Percentiles rank a stretch among this genome's conserved stretches.
phyloP scores from a whole-genome alignment of 257 asterid genomes.

The Lycium ferocissimum region DNA sequence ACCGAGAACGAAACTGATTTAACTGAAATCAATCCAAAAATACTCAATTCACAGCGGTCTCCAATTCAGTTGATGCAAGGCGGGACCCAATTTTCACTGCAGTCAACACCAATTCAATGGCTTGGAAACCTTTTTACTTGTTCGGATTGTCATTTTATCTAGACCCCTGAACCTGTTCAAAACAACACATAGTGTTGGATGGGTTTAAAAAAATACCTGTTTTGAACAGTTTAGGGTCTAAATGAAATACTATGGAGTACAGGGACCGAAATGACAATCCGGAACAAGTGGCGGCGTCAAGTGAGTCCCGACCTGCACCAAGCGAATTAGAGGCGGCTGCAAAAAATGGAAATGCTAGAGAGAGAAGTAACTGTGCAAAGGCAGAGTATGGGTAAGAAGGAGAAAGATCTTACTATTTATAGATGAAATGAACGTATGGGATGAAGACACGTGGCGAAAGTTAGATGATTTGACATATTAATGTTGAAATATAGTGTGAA shows the following conservation, averaged over 20 bases:
- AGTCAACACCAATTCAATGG: not conserved
- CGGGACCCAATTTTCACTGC: conserved; percentile 26
- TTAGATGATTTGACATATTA: not conserved
- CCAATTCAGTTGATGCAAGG: conserved; percentile 49
- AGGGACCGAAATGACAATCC: too few species aligned
- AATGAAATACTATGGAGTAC: too few species aligned
- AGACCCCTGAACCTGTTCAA: too few species aligned
- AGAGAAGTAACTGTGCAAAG: not conserved
- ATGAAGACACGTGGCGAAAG: not conserved
- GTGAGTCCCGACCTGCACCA: conserved; percentile 72
- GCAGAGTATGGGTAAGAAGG: not conserved
- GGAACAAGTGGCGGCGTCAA: too few species aligned
- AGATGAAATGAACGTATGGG: not conserved
- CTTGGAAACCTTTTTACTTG: too few species aligned
- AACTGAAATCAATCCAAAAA: not conserved
- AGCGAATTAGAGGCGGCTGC: conserved; percentile 70
- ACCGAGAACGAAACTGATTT: not conserved
- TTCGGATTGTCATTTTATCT: too few species aligned
- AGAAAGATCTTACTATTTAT: conserved; percentile 7
- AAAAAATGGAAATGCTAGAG: not conserved
- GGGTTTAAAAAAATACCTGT: too few species aligned
- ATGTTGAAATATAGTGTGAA: not conserved
- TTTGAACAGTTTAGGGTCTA: too few species aligned
- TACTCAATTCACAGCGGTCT: conserved; percentile 27
- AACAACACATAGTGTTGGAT: too few species aligned